Base-by-base conservation (phyloP, 768 basidiomycete species). In the Tubosaeta brunneosetosa region DNA sequence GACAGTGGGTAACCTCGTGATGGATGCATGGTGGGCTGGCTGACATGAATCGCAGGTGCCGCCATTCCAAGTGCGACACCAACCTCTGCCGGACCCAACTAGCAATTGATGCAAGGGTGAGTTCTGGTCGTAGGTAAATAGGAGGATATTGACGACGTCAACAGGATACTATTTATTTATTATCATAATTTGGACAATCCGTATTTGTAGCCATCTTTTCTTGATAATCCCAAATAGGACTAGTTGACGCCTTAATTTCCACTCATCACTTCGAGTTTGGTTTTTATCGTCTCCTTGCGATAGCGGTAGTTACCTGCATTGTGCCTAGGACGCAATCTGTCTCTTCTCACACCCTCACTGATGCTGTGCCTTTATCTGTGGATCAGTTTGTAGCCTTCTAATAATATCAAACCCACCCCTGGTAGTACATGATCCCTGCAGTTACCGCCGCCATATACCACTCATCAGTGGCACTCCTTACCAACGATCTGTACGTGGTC, bases 1-100 rank as follows among this genome's bases (percentile, higher is more conserved):
- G 47, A 36, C 7, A 26, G 55, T 64, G 34, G 53, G 62, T 50
- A 11, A 19, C 32, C 16, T 42, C 17, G 27, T 16, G 17, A 29
- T 29, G 36, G 17, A 51, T 27, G 27, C 19, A 38, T 49, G 22
- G 38, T 16, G 22, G 10, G 19, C 19, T 29, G 37, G 31, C 56
- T 58, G 41, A 61, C 44, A 37, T 33, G 17, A 31, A 36, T 13
- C 11, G 13, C 22, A 52, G 56, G 9, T 32, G 22, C 22, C 22
- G 22, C 19, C 27, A 13, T 6, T 40, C 33, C 45, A 17, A 44
- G 26, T 32, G 31, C 40, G 17, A 42, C 50, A 33, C 16, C 29
- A 14, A 27, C 1, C 26, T 31, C 44, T n/a, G 34, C 17, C 5
- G 12, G 12, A 47, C 14, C 19, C 16, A 26, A 16, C 44, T 10